Base-by-base conservation (phyloP, 352 stramenopile genomes). In the Sclerospora graminicola region DNA sequence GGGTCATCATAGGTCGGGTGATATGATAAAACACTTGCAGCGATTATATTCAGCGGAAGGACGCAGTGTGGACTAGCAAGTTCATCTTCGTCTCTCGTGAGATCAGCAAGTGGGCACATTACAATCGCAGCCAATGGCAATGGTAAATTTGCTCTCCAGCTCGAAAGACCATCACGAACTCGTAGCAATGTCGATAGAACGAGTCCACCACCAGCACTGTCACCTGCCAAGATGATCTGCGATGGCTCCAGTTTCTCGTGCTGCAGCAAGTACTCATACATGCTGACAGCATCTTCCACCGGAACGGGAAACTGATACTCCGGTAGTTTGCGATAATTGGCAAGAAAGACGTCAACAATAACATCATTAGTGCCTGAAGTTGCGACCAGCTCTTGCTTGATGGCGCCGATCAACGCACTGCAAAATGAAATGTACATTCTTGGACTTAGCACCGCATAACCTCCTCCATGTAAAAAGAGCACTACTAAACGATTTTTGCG, bases 381-480 rank as follows among this genome's bases (percentile, higher is more conserved):
- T 35, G 31, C 30, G 21, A 18, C n/a, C 16, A 60, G 19, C 37
- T 67, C 46, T 10, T 50, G 50, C 41, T 69, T 51, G 19, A 66
- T 48, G 6, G 52, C 40, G 0, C 47, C 29, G 16, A 53, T 54
- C 11, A 78, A 40, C 3, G 51, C 47, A 1, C 45, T 51, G 11
- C 39, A 56, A 26, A 76, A 63, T 1, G 24, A 8, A 23, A 65
- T 56, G 44, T 76, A 78, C 30, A 78, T 28, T 7, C 48, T 48
- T 0, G 71, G 69, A 43, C 57, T 73, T 14, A 69, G 56, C 35
- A 82, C 28, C 4, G 61, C 48, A 35, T 68, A 82, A 18, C 64
- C 69, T 10, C 69, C 72, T 13, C 72, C 72, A 31, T 84, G 72
- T 39, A 65, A 63, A 51, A 69, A 82, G 5, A 84, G 57, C 41